Conservation (phyloP, 768 basidiomycete species). For the Macrolepiota dolichaula region DNA sequence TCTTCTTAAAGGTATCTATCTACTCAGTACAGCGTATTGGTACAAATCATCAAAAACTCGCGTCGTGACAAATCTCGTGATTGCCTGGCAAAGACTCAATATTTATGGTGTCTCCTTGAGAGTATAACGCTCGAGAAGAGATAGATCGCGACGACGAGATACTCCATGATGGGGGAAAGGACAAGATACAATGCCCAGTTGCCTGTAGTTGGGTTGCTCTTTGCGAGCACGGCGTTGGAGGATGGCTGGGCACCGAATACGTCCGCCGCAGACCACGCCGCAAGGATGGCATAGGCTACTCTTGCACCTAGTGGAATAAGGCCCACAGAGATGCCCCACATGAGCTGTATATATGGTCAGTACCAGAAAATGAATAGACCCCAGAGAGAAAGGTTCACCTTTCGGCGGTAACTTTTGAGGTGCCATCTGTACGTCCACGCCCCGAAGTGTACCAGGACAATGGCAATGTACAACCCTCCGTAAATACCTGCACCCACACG, state of each 20-base stretch:
- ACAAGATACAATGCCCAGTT: constrained; percentile 56
- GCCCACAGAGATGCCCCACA: constrained; percentile 49
- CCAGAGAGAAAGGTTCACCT: constrained; percentile 26
- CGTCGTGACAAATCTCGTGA: constrained; percentile 5
- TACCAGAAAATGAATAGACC: background rate
- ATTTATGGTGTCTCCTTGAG: constrained; percentile 24
- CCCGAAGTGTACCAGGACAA: constrained; percentile 37
- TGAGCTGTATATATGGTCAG: constrained; percentile 38
- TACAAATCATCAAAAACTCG: background rate
- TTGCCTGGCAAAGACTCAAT: background rate
- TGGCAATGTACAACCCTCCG: constrained; percentile 35
- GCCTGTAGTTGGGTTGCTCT: constrained; percentile 56
- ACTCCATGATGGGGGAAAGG: constrained; percentile 63
- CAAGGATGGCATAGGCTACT: constrained; percentile 55
- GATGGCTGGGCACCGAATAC: constrained; percentile 34
- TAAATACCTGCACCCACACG: constrained; percentile 41
- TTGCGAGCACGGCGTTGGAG: constrained; percentile 40
- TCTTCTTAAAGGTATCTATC: constrained; percentile 4
- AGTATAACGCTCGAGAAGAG: constrained; percentile 43
- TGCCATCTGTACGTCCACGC: constrained; percentile 45
- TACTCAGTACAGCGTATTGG: constrained; percentile 3
- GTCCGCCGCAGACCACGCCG: constrained; percentile 53
- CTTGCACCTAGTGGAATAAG: constrained; percentile 60
- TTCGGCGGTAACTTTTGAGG: constrained; percentile 42
- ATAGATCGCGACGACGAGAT: constrained; percentile 44